Evolutionary conservation across 2,329 filamentous ascomycete species (phyloP).

Genomic region (Biscogniauxia sp.): DNA sequence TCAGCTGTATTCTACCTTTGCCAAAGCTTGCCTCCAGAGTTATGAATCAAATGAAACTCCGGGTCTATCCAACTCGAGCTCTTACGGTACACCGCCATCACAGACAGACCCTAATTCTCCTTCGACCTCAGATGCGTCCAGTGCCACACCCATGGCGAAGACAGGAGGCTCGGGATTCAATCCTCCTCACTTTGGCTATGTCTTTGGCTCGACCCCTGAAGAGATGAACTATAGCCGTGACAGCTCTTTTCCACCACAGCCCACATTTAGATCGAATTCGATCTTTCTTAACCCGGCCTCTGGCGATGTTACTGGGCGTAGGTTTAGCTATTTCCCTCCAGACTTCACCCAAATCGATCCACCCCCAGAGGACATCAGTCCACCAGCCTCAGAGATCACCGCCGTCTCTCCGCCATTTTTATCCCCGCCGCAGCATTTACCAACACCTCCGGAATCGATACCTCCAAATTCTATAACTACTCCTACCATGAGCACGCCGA

Average conservation of each 20-base stretch:
- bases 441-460: slow-evolving; percentile 30
- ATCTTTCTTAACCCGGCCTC: slow-evolving; percentile 61
- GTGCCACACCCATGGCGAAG: slow-evolving; percentile 33
- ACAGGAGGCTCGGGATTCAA: slow-evolving; percentile 39
- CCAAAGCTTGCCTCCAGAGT: slow-evolving; percentile 81
- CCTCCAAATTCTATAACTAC: slow-evolving; percentile 21
- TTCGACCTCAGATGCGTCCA: slow-evolving; percentile 40
- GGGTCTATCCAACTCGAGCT: slow-evolving; percentile 32
- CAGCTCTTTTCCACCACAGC: slow-evolving; percentile 44
- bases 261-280: slow-evolving; percentile 63
- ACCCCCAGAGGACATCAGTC: slow-evolving; percentile 26
- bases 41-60: slow-evolving; percentile 63
- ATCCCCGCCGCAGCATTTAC: slow-evolving; percentile 27
- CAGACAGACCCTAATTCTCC: slow-evolving; percentile 49
- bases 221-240: slow-evolving; percentile 48
- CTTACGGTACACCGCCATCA: slow-evolving; percentile 45
- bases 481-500: slow-evolving; percentile 26
- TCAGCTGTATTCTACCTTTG: slow-evolving; percentile 82
- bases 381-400: slow-evolving; percentile 28
- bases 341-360: slow-evolving; percentile 44
- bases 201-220: slow-evolving; percentile 56
- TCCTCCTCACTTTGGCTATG: slow-evolving; percentile 56
- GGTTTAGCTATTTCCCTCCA: slow-evolving; percentile 64
- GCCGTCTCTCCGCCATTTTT: slow-evolving; percentile 30
- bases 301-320: slow-evolving; percentile 52